phyloP scores from a whole-genome alignment of 306 rosid species.

The Glycine tomentella region DNA sequence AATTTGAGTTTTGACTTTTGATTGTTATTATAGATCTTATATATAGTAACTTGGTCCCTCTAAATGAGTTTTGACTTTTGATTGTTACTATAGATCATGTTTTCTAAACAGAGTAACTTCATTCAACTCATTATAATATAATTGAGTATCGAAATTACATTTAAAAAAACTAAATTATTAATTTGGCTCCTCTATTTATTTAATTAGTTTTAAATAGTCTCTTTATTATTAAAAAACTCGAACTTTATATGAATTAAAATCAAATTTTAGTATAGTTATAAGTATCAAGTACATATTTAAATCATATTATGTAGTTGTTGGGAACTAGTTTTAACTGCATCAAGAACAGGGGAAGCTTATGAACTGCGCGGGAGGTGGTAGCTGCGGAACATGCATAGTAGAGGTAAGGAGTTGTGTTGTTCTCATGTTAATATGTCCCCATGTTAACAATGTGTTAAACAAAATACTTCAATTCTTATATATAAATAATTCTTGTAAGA shows the following conservation, averaged over 20 bases:
- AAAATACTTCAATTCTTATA: background rate
- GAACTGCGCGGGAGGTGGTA: constrained; percentile 96
- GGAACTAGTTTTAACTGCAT: background rate
- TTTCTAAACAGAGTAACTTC: too few relatives aligned
- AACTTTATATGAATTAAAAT: background rate
- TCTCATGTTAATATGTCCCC: background rate
- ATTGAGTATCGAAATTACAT: background rate
- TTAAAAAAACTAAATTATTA: too few relatives aligned
- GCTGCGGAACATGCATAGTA: constrained; percentile 94
- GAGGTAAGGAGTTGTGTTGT: constrained; percentile 52
- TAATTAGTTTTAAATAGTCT: too few relatives aligned
- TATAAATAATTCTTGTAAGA: background rate
- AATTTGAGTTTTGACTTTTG: too few relatives aligned
- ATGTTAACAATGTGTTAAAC: background rate
- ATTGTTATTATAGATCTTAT: too few relatives aligned
- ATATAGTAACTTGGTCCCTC: too few relatives aligned
- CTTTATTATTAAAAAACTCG: background rate
- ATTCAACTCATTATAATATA: background rate
- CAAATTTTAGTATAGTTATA: background rate
- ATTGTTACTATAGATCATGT: too few relatives aligned
- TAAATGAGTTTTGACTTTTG: too few relatives aligned
- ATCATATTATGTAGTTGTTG: background rate
- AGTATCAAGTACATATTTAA: background rate
- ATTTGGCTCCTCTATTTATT: too few relatives aligned
- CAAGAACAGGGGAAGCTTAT: constrained; percentile 81